Evolutionary conservation across 2,329 filamentous ascomycete genomes (phyloP), one percentile per base, ranked within the genome.

Genomic region (Colletotrichum sp.): DNA sequence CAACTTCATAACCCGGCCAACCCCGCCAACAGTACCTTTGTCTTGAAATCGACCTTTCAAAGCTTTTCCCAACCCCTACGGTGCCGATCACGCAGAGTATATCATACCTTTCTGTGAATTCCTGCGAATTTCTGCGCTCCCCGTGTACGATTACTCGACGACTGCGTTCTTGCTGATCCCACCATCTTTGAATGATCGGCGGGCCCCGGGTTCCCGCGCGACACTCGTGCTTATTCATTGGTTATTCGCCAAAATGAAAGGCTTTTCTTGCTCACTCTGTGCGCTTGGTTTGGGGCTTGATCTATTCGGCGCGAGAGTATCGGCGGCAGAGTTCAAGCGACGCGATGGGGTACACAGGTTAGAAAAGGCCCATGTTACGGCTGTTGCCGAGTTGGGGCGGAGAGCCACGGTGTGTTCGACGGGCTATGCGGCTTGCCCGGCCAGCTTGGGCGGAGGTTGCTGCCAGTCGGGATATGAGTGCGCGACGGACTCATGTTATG

Each of bases 401-500:
- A 74, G 80, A 61, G 79, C 79, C 21, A 76, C 75, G 5, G 74
- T 76, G 28, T 83, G 82, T 62, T 76, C 78, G 12, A 48, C 78
- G 7, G 79, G 78, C 38, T 74, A 81, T 26, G 80, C 78, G 21
- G 76, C 82, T 14, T 89, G 87, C 63, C 81, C 86, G 7, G 78
- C 81, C 5, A 84, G 84, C 12, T 69, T 87, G n/a, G 79, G 81
- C 24, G 88, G 88, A 38, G 86, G 85, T 38, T 90, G 88, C 72
- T 90, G 88, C 73, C 88, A 89, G 2, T 80, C 84, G 6, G 80
- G 84, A 52, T 91, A 89, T 78, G 82, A 82, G 5, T 91, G 90
- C 80, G 88, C 82, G 4, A 83, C 82, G 59, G 82, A 86, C 38
- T 87, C 86, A 43, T 90, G 89, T 74, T 86, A 85, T 78, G 86